Evolutionary conservation across 208 protist species (phyloP), one percentile per base, ranked within the genome.

Genomic region (Leishmania tarentolae): DNA sequence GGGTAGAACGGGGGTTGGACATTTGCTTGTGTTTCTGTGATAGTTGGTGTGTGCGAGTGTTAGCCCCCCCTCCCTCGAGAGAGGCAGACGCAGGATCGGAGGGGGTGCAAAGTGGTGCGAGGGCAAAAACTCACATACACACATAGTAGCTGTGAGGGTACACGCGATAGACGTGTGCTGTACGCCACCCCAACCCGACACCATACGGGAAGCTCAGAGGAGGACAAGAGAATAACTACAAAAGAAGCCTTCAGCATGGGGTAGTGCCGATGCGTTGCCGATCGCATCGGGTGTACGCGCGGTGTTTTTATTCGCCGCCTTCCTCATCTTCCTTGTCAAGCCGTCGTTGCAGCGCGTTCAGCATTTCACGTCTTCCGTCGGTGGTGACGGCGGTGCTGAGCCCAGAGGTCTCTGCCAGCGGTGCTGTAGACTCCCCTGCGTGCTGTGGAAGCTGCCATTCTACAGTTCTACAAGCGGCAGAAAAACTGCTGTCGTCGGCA

Each of bases 301-400:
- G n/a, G 1, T 52, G 40, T 35, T 19, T 37, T 73, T 28, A 66
- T n/a, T 50, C 52, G 5, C 75, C 31, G 40, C 74, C 70, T 42
- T 86, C 81, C 28, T 72, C 82, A 24, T 92, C 85, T 69, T 88
- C 78, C 47, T 86, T 87, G n/a, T 85, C 80, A 17, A 70, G 80
- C 44, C 66, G 69, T 11, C 72, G 84, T 47, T 78, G 59, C 31
- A 92, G 72, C 0, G 78, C 86, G 19, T 79, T n/a, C 73, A 88
- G 73, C 89, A 92, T 92, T n/a, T 53, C 75, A 37, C 85, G 79
- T 44, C 52, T 66, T 21, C 74, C 83, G 3, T 68, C 37, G 19
- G 75, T 52, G 24, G 75, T 47, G 1, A 50, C 31, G 37, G 42
- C 69, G 3, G 42, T 70, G 17, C 37, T 24, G n/a, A n/a, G n/a